A percentile compares a stretch with the other conserved stretches of the same genome.
phyloP scores from a whole-genome alignment of 306 rosid species.

The Rubus parviflorus region DNA sequence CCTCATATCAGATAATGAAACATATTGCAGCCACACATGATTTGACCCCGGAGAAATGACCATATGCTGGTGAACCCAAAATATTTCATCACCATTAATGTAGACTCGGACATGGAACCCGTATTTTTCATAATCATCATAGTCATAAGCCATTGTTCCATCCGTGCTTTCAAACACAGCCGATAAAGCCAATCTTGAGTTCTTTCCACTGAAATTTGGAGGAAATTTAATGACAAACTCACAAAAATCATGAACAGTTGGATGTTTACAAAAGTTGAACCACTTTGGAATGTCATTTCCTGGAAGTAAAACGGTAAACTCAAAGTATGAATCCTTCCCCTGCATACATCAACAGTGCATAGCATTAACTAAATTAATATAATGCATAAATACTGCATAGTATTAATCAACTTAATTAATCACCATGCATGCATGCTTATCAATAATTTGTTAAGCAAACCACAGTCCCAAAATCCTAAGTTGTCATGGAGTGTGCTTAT shows the following conservation, averaged over 20 bases:
- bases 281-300: neutral
- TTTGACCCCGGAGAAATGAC: neutral
- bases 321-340: neutral
- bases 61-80: neutral
- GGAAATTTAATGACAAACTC: neutral
- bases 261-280: neutral
- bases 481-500: neutral
- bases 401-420: neutral
- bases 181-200: conserved; percentile 2
- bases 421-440: neutral
- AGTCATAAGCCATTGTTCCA: neutral
- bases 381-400: neutral
- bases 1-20: conserved; percentile 11
- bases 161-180: neutral
- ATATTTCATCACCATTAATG: conserved; percentile 4
- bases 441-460: neutral
- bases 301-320: neutral
- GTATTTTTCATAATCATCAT: neutral
- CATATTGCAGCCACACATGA: conserved; percentile 17
- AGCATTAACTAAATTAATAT: neutral
- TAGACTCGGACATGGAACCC: neutral
- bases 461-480: neutral
- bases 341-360: neutral
- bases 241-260: neutral
- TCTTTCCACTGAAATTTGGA: conserved; percentile 13